Evolutionary conservation across 768 basidiomycete genomes (phyloP).

Genomic region (Dioszegia crocea): DNA sequence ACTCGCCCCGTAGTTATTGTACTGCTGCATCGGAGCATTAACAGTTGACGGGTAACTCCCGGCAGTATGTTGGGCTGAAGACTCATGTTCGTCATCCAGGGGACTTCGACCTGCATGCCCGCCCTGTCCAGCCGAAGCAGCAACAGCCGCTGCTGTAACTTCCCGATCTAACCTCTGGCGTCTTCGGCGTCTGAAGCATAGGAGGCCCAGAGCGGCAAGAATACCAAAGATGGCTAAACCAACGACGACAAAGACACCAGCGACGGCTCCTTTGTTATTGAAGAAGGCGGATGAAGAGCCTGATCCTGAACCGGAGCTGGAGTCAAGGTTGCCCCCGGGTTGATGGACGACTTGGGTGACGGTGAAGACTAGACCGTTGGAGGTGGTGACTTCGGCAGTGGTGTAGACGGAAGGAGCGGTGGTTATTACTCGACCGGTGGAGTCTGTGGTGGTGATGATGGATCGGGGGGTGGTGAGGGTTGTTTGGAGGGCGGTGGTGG

Average conservation of each 20-base stretch:
- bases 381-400: constrained; percentile 31
- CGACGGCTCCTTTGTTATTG: constrained; percentile 65
- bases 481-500: constrained; percentile 20
- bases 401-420: constrained; percentile 40
- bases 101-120: constrained; percentile 28
- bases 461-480: constrained; percentile 33
- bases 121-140: constrained; percentile 26
- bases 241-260: constrained; percentile 68
- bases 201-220: constrained; percentile 53
- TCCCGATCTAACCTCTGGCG: constrained; percentile 49
- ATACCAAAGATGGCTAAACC: constrained; percentile 60
- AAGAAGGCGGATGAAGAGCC: constrained; percentile 59
- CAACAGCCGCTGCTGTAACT: constrained; percentile 48
- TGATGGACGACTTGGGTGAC: constrained; percentile 48
- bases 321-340: constrained; percentile 44
- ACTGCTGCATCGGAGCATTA: constrained; percentile 46
- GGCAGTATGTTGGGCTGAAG: constrained; percentile 24
- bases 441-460: constrained; percentile 44
- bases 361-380: constrained; percentile 44
- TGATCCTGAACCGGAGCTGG: constrained; percentile 13
- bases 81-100: constrained; percentile 45
- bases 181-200: constrained; percentile 48
- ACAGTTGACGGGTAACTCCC: constrained; percentile 40
- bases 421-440: constrained; percentile 28
- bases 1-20: constrained; percentile 44